Conservation (phyloP, 768 basidiomycete genomes). For the Amanita fuliginea region DNA sequence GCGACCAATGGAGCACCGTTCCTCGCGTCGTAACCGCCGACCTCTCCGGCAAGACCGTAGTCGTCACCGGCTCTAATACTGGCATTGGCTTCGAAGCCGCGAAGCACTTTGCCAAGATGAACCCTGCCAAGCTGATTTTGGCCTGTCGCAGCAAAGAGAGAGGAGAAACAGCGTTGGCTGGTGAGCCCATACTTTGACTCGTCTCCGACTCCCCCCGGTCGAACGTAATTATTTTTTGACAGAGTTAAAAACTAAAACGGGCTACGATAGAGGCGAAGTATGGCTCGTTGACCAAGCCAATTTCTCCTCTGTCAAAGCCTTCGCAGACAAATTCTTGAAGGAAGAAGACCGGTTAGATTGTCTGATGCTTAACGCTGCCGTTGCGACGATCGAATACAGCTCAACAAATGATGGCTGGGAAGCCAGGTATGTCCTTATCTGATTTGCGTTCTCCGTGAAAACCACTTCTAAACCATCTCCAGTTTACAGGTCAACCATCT, state of each 20-base stretch:
- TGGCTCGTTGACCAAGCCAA: slow-evolving; percentile 26
- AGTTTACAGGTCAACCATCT: slow-evolving; percentile 41
- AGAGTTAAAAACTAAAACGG: slow-evolving; percentile 13
- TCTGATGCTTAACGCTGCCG: slow-evolving; percentile 22
- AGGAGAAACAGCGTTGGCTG: slow-evolving; percentile 22
- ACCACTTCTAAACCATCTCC: no score
- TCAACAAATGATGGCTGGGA: no score
- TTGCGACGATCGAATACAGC: no score
- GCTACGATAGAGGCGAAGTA: slow-evolving; percentile 21
- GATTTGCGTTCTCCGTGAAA: no score
- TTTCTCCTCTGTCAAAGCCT: slow-evolving; percentile 25
- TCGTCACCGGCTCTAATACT: slow-evolving; percentile 40
- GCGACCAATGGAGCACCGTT: not conserved
- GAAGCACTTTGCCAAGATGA: slow-evolving; percentile 34
- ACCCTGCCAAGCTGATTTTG: slow-evolving; percentile 25
- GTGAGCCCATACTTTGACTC: slow-evolving; percentile 16
- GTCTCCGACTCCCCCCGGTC: no score
- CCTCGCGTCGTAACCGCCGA: slow-evolving; percentile 23
- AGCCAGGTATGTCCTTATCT: no score
- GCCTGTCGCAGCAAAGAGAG: slow-evolving; percentile 23
- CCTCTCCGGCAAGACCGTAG: slow-evolving; percentile 32
- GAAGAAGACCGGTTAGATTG: slow-evolving; percentile 27
- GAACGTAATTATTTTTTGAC: no score
- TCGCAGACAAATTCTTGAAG: slow-evolving; percentile 22
- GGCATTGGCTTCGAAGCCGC: slow-evolving; percentile 38